A percentile compares a stretch with the other conserved stretches of the same genome.
phyloP scores from a whole-genome alignment of 2,329 filamentous ascomycete species.

The Fusarium compactum region DNA sequence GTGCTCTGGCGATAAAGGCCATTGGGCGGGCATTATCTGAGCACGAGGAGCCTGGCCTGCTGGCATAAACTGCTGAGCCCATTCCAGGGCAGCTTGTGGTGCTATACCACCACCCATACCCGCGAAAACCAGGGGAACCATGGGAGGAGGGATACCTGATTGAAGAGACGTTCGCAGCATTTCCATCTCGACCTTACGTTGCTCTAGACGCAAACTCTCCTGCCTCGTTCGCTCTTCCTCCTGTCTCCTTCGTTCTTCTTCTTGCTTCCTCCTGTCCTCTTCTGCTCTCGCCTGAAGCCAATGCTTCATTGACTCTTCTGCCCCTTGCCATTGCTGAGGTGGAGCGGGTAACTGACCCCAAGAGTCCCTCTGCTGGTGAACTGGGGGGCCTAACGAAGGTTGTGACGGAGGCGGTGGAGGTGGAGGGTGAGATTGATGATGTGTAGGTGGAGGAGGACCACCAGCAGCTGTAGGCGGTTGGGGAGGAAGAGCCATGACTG shows the following conservation, averaged over 20 bases:
- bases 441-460: slow-evolving; percentile 44
- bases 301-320: slow-evolving; percentile 77
- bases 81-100: slow-evolving; percentile 72
- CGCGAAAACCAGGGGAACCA: slow-evolving; percentile 81
- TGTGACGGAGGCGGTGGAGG: slow-evolving; percentile 45
- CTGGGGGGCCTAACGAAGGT: slow-evolving; percentile 46
- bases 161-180: slow-evolving; percentile 77
- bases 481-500: slow-evolving; percentile 71
- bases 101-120: slow-evolving; percentile 72
- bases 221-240: slow-evolving; percentile 78
- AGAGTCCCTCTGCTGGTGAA: slow-evolving; percentile 54
- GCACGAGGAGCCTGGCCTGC: slow-evolving; percentile 59
- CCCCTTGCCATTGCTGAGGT: slow-evolving; percentile 74
- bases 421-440: slow-evolving; percentile 50
- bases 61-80: slow-evolving; percentile 74
- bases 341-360: slow-evolving; percentile 70
- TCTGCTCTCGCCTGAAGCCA: slow-evolving; percentile 80
- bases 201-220: slow-evolving; percentile 76
- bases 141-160: slow-evolving; percentile 77
- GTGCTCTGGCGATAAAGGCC: slow-evolving; percentile 65
- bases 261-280: slow-evolving; percentile 78
- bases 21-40: slow-evolving; percentile 64
- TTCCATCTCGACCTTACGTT: slow-evolving; percentile 77
- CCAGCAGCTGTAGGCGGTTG: slow-evolving; percentile 54
- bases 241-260: slow-evolving; percentile 76